Conservation (phyloP, 2,329 filamentous ascomycete genomes). For the Apiospora kogelbergensis region DNA sequence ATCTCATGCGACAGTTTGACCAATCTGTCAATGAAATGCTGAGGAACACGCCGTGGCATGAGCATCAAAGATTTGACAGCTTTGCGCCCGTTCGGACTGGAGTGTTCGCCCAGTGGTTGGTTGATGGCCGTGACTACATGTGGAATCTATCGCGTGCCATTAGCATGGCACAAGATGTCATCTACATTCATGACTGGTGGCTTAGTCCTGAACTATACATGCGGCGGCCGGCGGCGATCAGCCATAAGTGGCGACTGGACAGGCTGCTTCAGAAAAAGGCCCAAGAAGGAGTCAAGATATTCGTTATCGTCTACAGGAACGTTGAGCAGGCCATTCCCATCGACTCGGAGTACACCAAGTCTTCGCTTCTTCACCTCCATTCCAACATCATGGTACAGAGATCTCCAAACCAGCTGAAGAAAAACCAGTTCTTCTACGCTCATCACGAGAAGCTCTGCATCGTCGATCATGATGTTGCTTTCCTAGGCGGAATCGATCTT, state of each 20-base stretch:
- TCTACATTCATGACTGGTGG: constrained; percentile 99
- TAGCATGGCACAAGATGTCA: constrained; percentile 94
- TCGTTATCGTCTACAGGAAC: constrained; percentile 96
- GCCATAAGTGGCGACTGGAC: constrained; percentile 96
- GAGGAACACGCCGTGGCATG: constrained; percentile 77
- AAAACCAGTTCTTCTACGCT: constrained; percentile 99
- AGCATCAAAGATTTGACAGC: constrained; percentile 83
- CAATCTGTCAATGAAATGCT: constrained; percentile 89
- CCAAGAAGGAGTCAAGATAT: constrained; percentile 92
- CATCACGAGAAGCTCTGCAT: constrained; percentile 99
- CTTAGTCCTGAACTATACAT: constrained; percentile 94
- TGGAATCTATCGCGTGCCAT: constrained; percentile 98
- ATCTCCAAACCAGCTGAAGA: constrained; percentile 96
- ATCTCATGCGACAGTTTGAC: constrained; percentile 87
- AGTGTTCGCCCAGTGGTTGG: constrained; percentile 93
- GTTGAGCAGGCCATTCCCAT: constrained; percentile 97
- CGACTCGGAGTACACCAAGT: constrained; percentile 97
- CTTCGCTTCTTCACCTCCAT: constrained; percentile 89
- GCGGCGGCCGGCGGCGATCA: constrained; percentile 89
- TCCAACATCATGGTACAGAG: constrained; percentile 95
- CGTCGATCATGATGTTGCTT: constrained; percentile 93
- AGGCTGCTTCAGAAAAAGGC: constrained; percentile 91
- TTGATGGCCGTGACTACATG: constrained; percentile 97
- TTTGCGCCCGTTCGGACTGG: constrained; percentile 86
- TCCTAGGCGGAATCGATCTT: constrained; percentile 92